Base-by-base conservation (phyloP, 192 early-diverging fungal species). In the Coemansia sp. region DNA sequence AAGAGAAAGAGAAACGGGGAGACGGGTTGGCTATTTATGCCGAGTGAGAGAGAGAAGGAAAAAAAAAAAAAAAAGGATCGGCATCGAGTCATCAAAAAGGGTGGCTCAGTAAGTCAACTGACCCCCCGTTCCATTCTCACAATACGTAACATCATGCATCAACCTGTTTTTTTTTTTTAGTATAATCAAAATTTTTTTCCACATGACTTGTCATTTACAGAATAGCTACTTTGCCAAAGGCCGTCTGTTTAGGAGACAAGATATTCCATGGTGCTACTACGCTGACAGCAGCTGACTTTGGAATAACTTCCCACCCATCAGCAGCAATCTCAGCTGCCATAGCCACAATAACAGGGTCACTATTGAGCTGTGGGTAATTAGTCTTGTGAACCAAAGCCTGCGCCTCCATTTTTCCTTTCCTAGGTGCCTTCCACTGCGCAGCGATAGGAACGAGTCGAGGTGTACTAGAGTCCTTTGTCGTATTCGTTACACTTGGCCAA, bases 371-470 rank as follows among this genome's bases (percentile, higher is more conserved):
- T 9, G 61, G 61, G 38, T 41, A 63, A 9, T 63, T 42, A 9
- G 61, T 63, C 61, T 63, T 63, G 10, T 20, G 18, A 2, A 63
- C 61, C 61, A 63, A 11, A 31, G 54, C 29, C 27, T 57, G 24
- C 54, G 15, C 15, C 54, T 15, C 15, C 29, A 27, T 29, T 4
- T 16, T 29, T 27, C 54, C 13, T 31, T 31, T 34, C 15, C 31
- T 31, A 5, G 31, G 57, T 0, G 57, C 31, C 36, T 42, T 40
- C 61, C 61, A 63, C 38, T 63, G 61, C 15, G 61, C 61, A n/a
- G 61, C 61, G 22, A 63, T 63, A 42, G 61, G 61, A 5, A 33
- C 57, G 2, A 60, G 29, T n/a, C 57, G 13, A 2, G 29, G 31
- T 16, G 15, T 33, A 11, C 5, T 24, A 24, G 22, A 18, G 31